Evolutionary conservation across 331 rosid species (phyloP), one percentile per base, ranked within the genome.

Genomic region (Malus hybrid): DNA sequence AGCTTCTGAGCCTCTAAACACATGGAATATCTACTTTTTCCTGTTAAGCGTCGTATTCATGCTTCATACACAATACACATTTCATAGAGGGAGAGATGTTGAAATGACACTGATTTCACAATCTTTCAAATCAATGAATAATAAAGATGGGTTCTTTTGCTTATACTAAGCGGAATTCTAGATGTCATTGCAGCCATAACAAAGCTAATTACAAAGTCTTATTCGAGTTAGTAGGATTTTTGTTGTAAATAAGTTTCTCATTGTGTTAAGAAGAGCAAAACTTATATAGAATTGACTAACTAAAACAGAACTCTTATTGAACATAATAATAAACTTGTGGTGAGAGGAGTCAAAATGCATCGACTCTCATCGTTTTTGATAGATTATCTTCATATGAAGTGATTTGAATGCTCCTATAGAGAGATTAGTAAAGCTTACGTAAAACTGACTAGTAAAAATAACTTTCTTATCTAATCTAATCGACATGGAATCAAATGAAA

Each of bases 21-120:
- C 66, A 62, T 69, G 71, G 85, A 77, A 83, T 83, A 86, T 79
- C 83, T 65, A 42, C 84, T 77, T 83, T 86, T 83, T 48, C 81
- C 72, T 33, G 79, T 78, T 81, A 66, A 69, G 77, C 77, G 29
- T 75, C 80, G 86, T 77, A 79, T 69, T 73, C 87, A 69, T 82
- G 82, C 86, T 59, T 59, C 64, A 10, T 62, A 3, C 67, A 18
- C 1, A 16, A 10, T 62, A 3, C 67, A 18, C 1, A 16, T 52
- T 39, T 0, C 16, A 16, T 52, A 10, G 6, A 82, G 65, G 44
- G 34, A 65, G 81, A 85, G 93, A 91, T 74, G 87, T 84, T 91
- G 91, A 89, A 80, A 85, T 83, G 74, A 82, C 91, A 86, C 85
- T 83, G 88, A 83, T 81, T 61, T 81, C 84, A 80, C 75, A 78